A percentile compares a stretch with the other conserved stretches of the same genome.
Conservation (phyloP, 768 basidiomycete genomes). For the Butyriboletus loyo region DNA sequence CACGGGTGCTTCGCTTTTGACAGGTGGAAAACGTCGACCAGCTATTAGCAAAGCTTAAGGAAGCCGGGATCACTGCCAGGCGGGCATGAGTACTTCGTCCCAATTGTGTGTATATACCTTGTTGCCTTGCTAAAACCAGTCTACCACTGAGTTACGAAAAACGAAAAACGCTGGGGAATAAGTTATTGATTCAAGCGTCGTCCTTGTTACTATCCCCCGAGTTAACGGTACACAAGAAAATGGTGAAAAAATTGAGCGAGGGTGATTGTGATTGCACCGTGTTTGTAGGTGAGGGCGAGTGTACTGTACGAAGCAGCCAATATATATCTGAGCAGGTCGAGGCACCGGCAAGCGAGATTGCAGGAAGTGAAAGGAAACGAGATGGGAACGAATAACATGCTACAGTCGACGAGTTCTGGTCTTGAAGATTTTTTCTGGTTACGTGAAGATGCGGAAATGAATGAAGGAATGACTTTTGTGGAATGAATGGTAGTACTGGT, state of each 20-base stretch:
- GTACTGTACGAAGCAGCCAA: conserved; percentile 19
- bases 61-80: conserved; percentile 58
- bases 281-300: conserved; percentile 7
- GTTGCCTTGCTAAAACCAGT: background rate
- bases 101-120: conserved; percentile 4
- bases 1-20: background rate
- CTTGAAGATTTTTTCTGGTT: conserved; percentile 9
- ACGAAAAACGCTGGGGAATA: background rate
- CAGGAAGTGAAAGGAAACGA: conserved; percentile 6
- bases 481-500: conserved; percentile 1
- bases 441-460: conserved; percentile 9
- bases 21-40: conserved; percentile 86
- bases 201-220: conserved; percentile 2
- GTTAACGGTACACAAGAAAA: conserved; percentile 14
- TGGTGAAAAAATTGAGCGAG: background rate
- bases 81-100: conserved; percentile 15
- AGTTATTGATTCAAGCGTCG: conserved; percentile 19
- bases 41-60: conserved; percentile 83
- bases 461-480: conserved; percentile 17
- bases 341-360: conserved; percentile 8
- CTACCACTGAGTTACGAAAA: background rate
- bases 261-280: conserved; percentile 8
- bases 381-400: conserved; percentile 24
- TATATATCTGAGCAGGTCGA: conserved; percentile 25
- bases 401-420: conserved; percentile 18